phyloP scores from a whole-genome alignment of 2,329 filamentous ascomycete genomes.

The Aureobasidium mangrovei region DNA sequence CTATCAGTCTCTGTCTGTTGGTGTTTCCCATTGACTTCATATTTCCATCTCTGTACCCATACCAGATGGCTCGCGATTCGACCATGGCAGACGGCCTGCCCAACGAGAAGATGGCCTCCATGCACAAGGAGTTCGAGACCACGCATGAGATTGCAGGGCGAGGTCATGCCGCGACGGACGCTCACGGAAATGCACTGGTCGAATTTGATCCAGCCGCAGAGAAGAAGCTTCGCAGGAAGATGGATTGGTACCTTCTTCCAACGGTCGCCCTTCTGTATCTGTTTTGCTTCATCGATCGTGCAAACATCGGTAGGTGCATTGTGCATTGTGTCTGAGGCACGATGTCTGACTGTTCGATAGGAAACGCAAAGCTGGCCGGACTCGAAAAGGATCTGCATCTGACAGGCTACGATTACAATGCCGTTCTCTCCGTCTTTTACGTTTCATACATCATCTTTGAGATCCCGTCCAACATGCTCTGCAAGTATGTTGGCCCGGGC shows the following conservation, averaged over 20 bases:
- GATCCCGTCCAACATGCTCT: slow-evolving; percentile 58
- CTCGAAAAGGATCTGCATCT: slow-evolving; percentile 54
- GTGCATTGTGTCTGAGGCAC: too few species aligned
- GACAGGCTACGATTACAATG: slow-evolving; percentile 58
- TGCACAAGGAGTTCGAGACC: too few species aligned
- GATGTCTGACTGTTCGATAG: slow-evolving; percentile 27
- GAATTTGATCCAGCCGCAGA: slow-evolving; percentile 52
- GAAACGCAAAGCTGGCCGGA: slow-evolving; percentile 60
- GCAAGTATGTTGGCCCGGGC: slow-evolving; percentile 63
- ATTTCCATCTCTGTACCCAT: too few species aligned
- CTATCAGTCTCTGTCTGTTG: too few species aligned
- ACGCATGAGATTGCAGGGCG: too few species aligned
- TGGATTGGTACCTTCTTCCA: slow-evolving; percentile 57
- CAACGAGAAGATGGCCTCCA: too few species aligned
- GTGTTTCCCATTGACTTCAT: too few species aligned
- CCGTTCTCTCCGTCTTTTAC: slow-evolving; percentile 59
- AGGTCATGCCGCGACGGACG: too few species aligned
- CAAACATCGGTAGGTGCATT: slow-evolving; percentile 52
- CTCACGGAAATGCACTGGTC: too few species aligned
- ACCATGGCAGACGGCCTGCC: too few species aligned
- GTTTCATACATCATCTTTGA: slow-evolving; percentile 66
- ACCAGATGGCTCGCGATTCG: too few species aligned
- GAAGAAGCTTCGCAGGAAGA: slow-evolving; percentile 50
- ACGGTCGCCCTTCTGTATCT: slow-evolving; percentile 59
- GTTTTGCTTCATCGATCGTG: slow-evolving; percentile 67